phyloP scores from a whole-genome alignment of 306 rosid species.

The Argentina anserina region DNA sequence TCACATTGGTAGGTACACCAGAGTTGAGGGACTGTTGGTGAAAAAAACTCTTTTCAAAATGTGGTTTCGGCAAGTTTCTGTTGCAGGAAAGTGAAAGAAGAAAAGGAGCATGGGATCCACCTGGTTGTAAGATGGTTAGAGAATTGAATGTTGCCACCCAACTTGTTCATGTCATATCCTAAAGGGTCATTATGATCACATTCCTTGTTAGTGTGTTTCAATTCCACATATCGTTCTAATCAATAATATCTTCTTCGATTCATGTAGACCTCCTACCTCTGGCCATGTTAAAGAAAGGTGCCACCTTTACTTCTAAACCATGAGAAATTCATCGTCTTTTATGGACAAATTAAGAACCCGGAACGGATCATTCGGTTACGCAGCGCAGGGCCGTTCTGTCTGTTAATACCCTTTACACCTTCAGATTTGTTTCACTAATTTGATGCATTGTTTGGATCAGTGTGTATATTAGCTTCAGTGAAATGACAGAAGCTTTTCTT shows the following conservation, averaged over 20 bases:
- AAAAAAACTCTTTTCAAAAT: not conserved
- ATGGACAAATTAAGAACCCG: not conserved
- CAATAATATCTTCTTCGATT: not conserved
- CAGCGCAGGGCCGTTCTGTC: not conserved
- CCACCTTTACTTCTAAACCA: not conserved
- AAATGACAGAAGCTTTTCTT: not conserved
- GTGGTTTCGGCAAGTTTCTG: constrained; percentile 24
- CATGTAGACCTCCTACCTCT: not conserved
- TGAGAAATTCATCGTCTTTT: not conserved
- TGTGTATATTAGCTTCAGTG: not conserved
- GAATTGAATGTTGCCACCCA: constrained; percentile 46
- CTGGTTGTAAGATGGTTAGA: constrained; percentile 35
- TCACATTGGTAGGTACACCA: too few relatives aligned
- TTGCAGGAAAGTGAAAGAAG: constrained; percentile 34
- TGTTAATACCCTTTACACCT: not conserved
- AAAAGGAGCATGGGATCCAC: constrained; percentile 42
- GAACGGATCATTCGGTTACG: not conserved
- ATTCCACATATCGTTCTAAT: not conserved
- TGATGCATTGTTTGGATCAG: not conserved
- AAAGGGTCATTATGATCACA: constrained; percentile 18
- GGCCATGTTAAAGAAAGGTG: not conserved
- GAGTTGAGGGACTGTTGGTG: too few relatives aligned
- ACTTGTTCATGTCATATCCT: constrained; percentile 21
- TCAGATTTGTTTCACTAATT: not conserved
- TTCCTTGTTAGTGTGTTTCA: constrained; percentile 10